phyloP scores from a whole-genome alignment of 179 eudicot species.

The Dionaea muscipula region DNA sequence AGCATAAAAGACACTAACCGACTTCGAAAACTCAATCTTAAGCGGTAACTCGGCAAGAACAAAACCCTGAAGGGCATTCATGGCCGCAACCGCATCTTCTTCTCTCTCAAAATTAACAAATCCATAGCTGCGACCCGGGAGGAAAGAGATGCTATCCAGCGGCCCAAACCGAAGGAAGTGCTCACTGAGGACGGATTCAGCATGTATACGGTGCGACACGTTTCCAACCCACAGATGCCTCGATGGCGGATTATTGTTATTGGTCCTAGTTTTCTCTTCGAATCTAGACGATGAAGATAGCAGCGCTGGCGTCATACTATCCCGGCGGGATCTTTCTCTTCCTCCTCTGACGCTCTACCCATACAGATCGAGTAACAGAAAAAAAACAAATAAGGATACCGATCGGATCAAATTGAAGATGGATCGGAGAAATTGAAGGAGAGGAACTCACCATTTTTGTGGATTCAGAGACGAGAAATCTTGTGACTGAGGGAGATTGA shows the following conservation, averaged over 20 bases:
- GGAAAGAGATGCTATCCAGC: slow-evolving; percentile 54
- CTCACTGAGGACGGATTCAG: slow-evolving; percentile 26
- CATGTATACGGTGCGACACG: slow-evolving; percentile 25
- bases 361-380: slow-evolving; percentile 10
- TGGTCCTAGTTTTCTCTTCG: slow-evolving; percentile 17
- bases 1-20: slow-evolving; percentile 58
- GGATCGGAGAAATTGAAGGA: background rate
- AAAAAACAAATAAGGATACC: background rate
- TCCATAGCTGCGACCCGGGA: slow-evolving; percentile 69
- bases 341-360: slow-evolving; percentile 54
- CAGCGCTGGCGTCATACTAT: slow-evolving; percentile 10
- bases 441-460: no score
- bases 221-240: slow-evolving; percentile 81
- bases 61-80: slow-evolving; percentile 58
- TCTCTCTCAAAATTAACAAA: slow-evolving; percentile 49
- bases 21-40: slow-evolving; percentile 80
- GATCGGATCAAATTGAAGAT: background rate
- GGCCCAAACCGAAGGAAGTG: slow-evolving; percentile 48
- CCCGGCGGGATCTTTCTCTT: slow-evolving; percentile 44
- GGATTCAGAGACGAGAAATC: no score
- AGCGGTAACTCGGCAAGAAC: slow-evolving; percentile 47
- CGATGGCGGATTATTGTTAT: slow-evolving; percentile 36
- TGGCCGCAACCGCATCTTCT: slow-evolving; percentile 56
- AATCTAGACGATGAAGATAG: slow-evolving; percentile 10
- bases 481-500: no score